phyloP scores from a whole-genome alignment of 1,284 basidiomycete species.

The Apiotrichum montevideense region DNA sequence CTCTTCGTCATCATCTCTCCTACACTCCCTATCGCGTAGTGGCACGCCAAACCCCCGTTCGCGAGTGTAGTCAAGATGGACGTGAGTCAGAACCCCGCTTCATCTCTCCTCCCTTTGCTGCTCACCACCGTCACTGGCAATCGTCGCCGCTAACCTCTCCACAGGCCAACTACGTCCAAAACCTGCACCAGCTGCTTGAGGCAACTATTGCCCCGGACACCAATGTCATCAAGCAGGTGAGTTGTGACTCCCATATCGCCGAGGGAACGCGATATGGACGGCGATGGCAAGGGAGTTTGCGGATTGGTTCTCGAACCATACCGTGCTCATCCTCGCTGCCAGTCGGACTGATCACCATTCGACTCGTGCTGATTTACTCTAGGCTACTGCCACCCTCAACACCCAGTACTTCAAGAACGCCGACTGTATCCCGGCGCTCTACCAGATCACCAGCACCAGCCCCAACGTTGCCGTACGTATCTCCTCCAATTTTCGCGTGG shows the following conservation, averaged over 20 bases:
- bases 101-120: not conserved
- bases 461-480: constrained; percentile 52
- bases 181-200: constrained; percentile 73
- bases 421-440: constrained; percentile 83
- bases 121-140: not conserved
- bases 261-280: too few relatives aligned
- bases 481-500: not conserved
- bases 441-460: constrained; percentile 78
- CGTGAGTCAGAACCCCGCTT: constrained; percentile 11
- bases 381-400: constrained; percentile 90
- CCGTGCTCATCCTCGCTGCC: too few relatives aligned
- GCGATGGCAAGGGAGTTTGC: too few relatives aligned
- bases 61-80: constrained; percentile 16
- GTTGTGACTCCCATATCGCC: constrained; percentile 32
- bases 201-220: constrained; percentile 84
- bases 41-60: not conserved
- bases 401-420: constrained; percentile 87
- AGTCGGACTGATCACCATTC: too few relatives aligned
- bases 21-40: not conserved
- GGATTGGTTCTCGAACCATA: too few relatives aligned
- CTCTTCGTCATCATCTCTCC: constrained; percentile 5
- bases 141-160: not conserved
- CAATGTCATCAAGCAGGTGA: constrained; percentile 73
- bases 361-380: not conserved
- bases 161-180: constrained; percentile 50